Evolutionary conservation across 1,139 yeast genomes (phyloP).

Genomic region (Meyerozyma guilliermondii): DNA sequence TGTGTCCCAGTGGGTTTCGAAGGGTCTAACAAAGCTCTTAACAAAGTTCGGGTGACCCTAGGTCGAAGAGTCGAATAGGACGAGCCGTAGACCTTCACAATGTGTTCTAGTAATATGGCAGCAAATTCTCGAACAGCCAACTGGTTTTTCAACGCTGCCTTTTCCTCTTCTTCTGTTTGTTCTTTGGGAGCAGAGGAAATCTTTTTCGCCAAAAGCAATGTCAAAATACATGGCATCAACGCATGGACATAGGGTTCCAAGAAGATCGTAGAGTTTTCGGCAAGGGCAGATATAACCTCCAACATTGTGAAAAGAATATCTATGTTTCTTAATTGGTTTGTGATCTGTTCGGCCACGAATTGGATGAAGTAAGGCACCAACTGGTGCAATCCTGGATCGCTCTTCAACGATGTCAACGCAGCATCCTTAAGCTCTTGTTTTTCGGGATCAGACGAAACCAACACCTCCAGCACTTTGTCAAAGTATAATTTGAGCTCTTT

Average conservation of each 20-base stretch:
- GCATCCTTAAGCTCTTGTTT: conserved; percentile 65
- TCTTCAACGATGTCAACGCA: conserved; percentile 75
- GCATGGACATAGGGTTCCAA: conserved; percentile 96
- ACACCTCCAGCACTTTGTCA: conserved; percentile 82
- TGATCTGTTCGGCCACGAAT: conserved; percentile 91
- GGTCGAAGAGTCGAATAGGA: conserved; percentile 90
- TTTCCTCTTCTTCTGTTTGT: conserved; percentile 20
- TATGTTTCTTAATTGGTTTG: conserved; percentile 76
- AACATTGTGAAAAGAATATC: conserved; percentile 80
- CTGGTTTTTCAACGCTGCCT: conserved; percentile 36
- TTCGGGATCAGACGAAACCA: conserved; percentile 54
- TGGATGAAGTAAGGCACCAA: conserved; percentile 94
- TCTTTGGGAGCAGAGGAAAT: conserved; percentile 59
- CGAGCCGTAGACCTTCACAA: conserved; percentile 74
- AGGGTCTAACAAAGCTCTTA: conserved; percentile 81
- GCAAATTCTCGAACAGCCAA: conserved; percentile 81
- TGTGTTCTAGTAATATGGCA: conserved; percentile 73
- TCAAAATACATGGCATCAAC: conserved; percentile 89
- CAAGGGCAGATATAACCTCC: conserved; percentile 80
- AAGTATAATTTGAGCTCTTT: conserved; percentile 91
- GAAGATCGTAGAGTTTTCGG: conserved; percentile 81
- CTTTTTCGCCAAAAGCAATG: conserved; percentile 81
- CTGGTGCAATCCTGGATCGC: conserved; percentile 96
- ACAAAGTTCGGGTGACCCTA: conserved; percentile 84
- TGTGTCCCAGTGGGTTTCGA: conserved; percentile 82